Evolutionary conservation across 257 asterid genomes (phyloP).

Genomic region (Nicotiana benthamiana): DNA sequence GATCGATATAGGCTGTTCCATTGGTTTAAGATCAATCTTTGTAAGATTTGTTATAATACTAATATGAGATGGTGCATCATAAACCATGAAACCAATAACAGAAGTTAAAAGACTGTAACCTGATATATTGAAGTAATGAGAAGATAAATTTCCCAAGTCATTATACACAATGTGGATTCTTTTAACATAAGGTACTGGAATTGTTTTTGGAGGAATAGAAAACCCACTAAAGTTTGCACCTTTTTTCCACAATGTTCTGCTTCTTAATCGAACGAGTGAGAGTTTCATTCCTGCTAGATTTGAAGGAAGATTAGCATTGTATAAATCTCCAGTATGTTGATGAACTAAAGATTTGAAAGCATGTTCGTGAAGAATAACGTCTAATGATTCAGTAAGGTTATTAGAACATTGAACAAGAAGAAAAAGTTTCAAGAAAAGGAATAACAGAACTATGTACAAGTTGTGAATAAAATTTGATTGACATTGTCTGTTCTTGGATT

Average conservation of each 20-base stretch:
- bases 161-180: conserved; percentile 64
- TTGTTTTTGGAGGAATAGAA: conserved; percentile 48
- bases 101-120: conserved; percentile 55
- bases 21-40: conserved; percentile 48
- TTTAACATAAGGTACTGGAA: conserved; percentile 53
- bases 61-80: conserved; percentile 23
- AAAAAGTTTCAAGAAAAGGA: conserved; percentile 26
- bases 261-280: conserved; percentile 48
- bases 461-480: not conserved
- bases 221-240: conserved; percentile 64
- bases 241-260: conserved; percentile 51
- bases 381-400: conserved; percentile 35
- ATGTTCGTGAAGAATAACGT: conserved; percentile 47
- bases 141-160: conserved; percentile 59
- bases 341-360: conserved; percentile 40
- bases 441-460: conserved; percentile 11
- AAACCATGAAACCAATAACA: conserved; percentile 56
- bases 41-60: conserved; percentile 22
- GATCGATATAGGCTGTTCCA: conserved; percentile 39
- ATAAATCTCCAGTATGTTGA: conserved; percentile 43
- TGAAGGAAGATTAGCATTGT: conserved; percentile 52
- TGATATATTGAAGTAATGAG: conserved; percentile 43
- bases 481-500: conserved; percentile 16
- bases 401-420: conserved; percentile 22
- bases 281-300: conserved; percentile 60